These are phyloP conservation scores for Capsicum chinense DNA, from an alignment of 257 asterid genomes.

Conservation along the genomic window DNA sequence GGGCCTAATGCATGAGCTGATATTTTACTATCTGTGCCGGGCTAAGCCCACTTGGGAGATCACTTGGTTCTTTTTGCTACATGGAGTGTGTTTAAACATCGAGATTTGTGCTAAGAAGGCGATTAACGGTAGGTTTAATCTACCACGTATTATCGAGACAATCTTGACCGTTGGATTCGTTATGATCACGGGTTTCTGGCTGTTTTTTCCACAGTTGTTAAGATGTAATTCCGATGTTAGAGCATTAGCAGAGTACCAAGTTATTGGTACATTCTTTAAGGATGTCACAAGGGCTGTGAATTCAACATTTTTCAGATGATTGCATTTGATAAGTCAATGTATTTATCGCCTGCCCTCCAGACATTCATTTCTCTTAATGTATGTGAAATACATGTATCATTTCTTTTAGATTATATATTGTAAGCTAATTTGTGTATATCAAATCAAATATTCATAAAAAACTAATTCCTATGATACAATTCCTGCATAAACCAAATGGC, in stretches of 20 bases:
- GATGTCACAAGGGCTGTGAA: slow-evolving; percentile 50
- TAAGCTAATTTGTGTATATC: background rate
- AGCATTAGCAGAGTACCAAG: slow-evolving; percentile 62
- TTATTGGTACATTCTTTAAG: slow-evolving; percentile 53
- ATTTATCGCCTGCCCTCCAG: too few species aligned
- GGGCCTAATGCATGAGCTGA: slow-evolving; percentile 76
- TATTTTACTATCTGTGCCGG: slow-evolving; percentile 69
- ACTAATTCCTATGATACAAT: too few species aligned
- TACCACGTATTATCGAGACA: slow-evolving; percentile 52
- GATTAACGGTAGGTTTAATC: slow-evolving; percentile 40
- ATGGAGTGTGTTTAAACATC: slow-evolving; percentile 53
- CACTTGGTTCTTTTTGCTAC: slow-evolving; percentile 62
- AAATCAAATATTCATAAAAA: background rate
- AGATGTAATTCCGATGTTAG: slow-evolving; percentile 50
- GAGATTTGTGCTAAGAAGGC: slow-evolving; percentile 61
- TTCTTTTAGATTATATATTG: too few species aligned
- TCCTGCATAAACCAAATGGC: background rate
- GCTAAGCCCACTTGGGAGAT: slow-evolving; percentile 70
- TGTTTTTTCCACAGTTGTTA: slow-evolving; percentile 68
- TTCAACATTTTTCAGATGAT: slow-evolving; percentile 9
- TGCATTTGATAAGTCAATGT: background rate
- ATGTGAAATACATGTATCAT: background rate
- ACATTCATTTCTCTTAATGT: too few species aligned
- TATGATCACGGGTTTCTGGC: slow-evolving; percentile 53
- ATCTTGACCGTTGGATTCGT: slow-evolving; percentile 55